A percentile compares a stretch with the other conserved stretches of the same genome.
phyloP scores from a whole-genome alignment of 805 yeast species.

The Candida ortonii region DNA sequence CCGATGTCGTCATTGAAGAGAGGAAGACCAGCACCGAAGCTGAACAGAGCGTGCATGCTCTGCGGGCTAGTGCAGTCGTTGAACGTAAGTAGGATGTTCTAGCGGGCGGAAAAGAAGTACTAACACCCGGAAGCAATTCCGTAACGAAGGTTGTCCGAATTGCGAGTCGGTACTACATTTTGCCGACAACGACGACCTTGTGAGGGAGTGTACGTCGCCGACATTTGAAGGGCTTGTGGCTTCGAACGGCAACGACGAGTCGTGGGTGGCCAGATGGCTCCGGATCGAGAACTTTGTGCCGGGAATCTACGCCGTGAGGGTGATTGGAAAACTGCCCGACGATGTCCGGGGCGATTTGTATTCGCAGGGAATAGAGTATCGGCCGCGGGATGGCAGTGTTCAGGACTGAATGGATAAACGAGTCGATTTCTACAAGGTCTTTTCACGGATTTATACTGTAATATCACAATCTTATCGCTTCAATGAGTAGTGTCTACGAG shows the following conservation, averaged over 20 bases:
- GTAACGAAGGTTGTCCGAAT: slow-evolving; percentile 90
- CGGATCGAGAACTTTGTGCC: slow-evolving; percentile 85
- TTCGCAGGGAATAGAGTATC: slow-evolving; percentile 72
- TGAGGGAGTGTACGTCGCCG: slow-evolving; percentile 92
- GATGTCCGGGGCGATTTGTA: slow-evolving; percentile 75
- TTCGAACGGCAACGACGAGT: slow-evolving; percentile 73
- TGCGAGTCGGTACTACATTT: slow-evolving; percentile 85
- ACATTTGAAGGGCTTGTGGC: slow-evolving; percentile 95
- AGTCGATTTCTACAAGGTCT: too few relatives aligned
- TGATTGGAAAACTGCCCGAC: slow-evolving; percentile 86
- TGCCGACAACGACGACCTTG: slow-evolving; percentile 73
- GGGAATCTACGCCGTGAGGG: slow-evolving; percentile 91
- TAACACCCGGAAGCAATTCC: slow-evolving; percentile 49
- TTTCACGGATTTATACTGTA: too few relatives aligned
- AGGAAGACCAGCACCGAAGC: slow-evolving; percentile 45
- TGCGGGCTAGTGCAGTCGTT: slow-evolving; percentile 90
- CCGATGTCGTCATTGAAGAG: slow-evolving; percentile 23
- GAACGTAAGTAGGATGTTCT: slow-evolving; percentile 52
- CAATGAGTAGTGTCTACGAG: too few relatives aligned
- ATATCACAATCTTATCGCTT: too few relatives aligned
- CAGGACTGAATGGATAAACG: slow-evolving; percentile 26
- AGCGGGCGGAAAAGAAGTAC: not conserved
- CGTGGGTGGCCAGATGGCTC: slow-evolving; percentile 97
- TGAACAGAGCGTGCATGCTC: slow-evolving; percentile 95
- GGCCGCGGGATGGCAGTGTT: slow-evolving; percentile 92